phyloP scores from a whole-genome alignment of 129 eudicot genomes.

The Escallonia herrerae region DNA sequence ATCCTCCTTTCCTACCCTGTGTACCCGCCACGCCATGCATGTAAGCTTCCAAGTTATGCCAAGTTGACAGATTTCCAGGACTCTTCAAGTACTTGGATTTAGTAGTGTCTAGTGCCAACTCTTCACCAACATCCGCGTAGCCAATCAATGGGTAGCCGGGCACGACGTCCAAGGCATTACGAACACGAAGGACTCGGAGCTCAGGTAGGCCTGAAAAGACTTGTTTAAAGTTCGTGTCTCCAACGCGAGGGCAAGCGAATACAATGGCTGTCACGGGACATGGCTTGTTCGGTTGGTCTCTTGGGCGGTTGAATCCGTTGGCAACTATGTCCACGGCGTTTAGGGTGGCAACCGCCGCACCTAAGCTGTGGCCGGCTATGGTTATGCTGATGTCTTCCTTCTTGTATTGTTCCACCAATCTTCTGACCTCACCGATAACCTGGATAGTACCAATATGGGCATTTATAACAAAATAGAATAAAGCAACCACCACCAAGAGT shows the following conservation, averaged over 20 bases:
- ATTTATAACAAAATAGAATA: too few species aligned
- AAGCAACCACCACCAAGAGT: too few species aligned
- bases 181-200: slow-evolving; percentile 44
- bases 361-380: slow-evolving; percentile 55
- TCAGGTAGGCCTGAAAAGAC: slow-evolving; percentile 19
- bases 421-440: slow-evolving; percentile 33
- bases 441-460: slow-evolving; percentile 5
- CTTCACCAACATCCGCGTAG: slow-evolving; percentile 63
- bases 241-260: slow-evolving; percentile 84
- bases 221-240: slow-evolving; percentile 44
- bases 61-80: slow-evolving; percentile 47
- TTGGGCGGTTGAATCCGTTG: slow-evolving; percentile 34
- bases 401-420: slow-evolving; percentile 30
- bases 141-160: slow-evolving; percentile 55
- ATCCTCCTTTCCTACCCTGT: slow-evolving; percentile 58
- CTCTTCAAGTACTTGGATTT: slow-evolving; percentile 56
- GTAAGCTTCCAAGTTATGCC: slow-evolving; percentile 74
- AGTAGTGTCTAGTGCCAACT: slow-evolving; percentile 49
- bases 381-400: slow-evolving; percentile 60
- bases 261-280: slow-evolving; percentile 65
- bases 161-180: slow-evolving; percentile 53
- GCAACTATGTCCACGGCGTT: slow-evolving; percentile 48
- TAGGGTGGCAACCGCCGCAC: slow-evolving; percentile 46
- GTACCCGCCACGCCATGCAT: slow-evolving; percentile 93
- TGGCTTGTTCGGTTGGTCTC: slow-evolving; percentile 24